Conservation (phyloP, 306 rosid species). For the Cicer bijugum region DNA sequence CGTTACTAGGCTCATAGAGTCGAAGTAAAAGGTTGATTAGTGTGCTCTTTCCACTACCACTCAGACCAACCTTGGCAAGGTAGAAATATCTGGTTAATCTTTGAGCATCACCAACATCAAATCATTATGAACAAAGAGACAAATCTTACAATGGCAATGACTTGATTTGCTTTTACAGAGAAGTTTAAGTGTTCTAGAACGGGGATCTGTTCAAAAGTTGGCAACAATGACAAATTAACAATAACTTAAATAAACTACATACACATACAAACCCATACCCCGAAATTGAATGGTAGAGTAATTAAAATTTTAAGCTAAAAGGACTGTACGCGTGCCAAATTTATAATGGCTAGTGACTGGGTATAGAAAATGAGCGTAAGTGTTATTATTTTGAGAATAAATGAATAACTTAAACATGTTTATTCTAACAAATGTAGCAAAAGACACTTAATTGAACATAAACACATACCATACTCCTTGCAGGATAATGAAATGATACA, state of each 20-base stretch:
- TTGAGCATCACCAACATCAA: slow-evolving; percentile 38
- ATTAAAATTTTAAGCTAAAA: slow-evolving; percentile 4
- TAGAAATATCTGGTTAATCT: slow-evolving; percentile 28
- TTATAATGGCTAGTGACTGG: background rate
- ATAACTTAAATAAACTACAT: slow-evolving; percentile 17
- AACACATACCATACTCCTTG: slow-evolving; percentile 55
- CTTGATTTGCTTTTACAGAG: slow-evolving; percentile 66
- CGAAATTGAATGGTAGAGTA: slow-evolving; percentile 12
- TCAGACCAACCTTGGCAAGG: slow-evolving; percentile 77
- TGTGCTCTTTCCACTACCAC: slow-evolving; percentile 98
- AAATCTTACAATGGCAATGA: slow-evolving; percentile 74
- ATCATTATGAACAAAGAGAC: slow-evolving; percentile 16
- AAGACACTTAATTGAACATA: slow-evolving; percentile 16
- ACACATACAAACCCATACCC: background rate
- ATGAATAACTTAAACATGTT: slow-evolving; percentile 16
- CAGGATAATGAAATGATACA: slow-evolving; percentile 71
- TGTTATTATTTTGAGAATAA: background rate
- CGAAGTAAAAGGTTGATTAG: slow-evolving; percentile 86
- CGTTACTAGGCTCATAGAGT: slow-evolving; percentile 81
- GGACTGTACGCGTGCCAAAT: background rate
- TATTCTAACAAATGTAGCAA: slow-evolving; percentile 23
- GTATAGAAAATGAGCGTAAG: background rate
- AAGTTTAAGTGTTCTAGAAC: slow-evolving; percentile 63
- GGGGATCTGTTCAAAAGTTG: slow-evolving; percentile 58
- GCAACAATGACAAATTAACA: slow-evolving; percentile 9